phyloP scores from a whole-genome alignment of 2,329 filamentous ascomycete genomes.

The Colletotrichum sp. region DNA sequence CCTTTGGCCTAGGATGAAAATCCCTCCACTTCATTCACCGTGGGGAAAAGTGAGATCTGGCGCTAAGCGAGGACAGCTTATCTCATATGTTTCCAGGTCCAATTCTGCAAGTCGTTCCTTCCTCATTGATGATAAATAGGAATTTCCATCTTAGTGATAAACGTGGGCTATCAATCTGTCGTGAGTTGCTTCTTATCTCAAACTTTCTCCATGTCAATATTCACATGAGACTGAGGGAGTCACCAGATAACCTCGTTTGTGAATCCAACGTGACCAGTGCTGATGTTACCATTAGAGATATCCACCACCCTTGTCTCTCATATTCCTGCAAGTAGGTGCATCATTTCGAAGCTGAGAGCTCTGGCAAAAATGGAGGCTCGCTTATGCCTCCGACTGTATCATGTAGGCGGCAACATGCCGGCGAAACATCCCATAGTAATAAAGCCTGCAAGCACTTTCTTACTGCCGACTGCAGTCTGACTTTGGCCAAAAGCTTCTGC shows the following conservation, averaged over 20 bases:
- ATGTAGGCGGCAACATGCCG: background rate
- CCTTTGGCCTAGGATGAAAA: background rate
- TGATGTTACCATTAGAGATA: background rate
- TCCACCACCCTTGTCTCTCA: background rate
- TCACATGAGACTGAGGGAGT: background rate
- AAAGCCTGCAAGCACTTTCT: background rate
- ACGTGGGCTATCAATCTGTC: background rate
- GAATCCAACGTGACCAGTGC: background rate
- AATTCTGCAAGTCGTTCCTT: background rate
- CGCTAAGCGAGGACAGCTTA: background rate
- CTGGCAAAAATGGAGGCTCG: background rate
- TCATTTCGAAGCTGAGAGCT: background rate
- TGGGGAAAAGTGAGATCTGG: background rate
- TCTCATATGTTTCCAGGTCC: background rate
- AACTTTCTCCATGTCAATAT: background rate
- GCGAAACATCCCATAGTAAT: background rate
- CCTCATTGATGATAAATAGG: background rate
- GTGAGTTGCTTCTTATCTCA: background rate
- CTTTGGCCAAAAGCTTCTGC: background rate
- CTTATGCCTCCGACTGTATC: background rate
- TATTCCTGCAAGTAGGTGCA: background rate
- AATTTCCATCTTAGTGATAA: too few species aligned
- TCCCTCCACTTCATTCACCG: background rate
- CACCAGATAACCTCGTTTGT: background rate
- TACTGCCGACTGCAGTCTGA: background rate